Base-by-base conservation (phyloP, 2,329 filamentous ascomycete species). In the Ampelomyces quisqualis region DNA sequence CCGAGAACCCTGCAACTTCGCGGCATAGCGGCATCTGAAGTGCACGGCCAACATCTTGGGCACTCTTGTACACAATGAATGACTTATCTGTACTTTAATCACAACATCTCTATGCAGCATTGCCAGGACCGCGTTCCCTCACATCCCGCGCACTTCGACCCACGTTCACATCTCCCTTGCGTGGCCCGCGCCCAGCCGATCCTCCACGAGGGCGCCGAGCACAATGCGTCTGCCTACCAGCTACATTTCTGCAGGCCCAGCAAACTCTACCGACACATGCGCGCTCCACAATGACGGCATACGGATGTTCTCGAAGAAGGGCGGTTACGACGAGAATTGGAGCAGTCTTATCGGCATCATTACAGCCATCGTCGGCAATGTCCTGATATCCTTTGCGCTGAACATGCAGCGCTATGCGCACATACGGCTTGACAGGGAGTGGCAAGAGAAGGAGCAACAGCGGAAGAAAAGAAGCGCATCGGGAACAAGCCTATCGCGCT, bases 391-490 rank as follows among this genome's bases (percentile, higher is more conserved):
- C 1, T 83, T 98, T 49, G 93, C 93, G 9, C 80, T 98, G 47
- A 98, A 98, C 64, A 91, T 94, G 34, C 93, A 98, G 70, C 83
- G 93, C 52, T 97, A 97, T 66, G 91, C 93, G 22, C 93, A 98
- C 64, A 88, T 93, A 42, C 81, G 85, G 41, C 78, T 98, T 47
- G 82, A 88, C 48, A 78, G 84, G 55, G 83, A 90, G 65, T 81
- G 78, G 54, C 75, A 78, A 31, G 77, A 79, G 47, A 67, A 65
- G 37, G 65, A 68, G 30, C 60, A 50, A 49, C 54, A 52, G 46
- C 49, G 61, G 34, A 65, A 62, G 49, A 54, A 45, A 46, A 51
- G 58, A 38, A 55, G 38, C 10, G 49, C 40, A 1, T 52, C 49
- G 14, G 79, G 80, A 60, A 77, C 75, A 10, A 57, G 71, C 24